Conservation (phyloP, 192 early-diverging fungal genomes). For the Jimgerdemannia flammicorona region DNA sequence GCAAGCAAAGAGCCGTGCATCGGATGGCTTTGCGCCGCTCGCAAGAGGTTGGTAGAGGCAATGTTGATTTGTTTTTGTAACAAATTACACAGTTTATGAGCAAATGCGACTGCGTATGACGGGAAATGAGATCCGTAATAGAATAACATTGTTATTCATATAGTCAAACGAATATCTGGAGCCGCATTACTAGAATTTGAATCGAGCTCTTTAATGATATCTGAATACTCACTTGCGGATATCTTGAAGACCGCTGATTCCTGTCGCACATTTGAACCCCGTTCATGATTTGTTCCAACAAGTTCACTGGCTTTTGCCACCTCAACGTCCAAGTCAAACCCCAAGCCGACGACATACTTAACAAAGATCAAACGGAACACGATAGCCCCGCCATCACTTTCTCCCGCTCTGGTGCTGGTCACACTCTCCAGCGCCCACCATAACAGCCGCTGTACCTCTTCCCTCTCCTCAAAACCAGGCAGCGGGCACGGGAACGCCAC, state of each 20-base stretch:
- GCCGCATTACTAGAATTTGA: neutral
- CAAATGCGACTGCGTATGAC: slow-evolving; percentile 41
- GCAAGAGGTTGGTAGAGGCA: slow-evolving; percentile 42
- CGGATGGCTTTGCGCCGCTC: slow-evolving; percentile 48
- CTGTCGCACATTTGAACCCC: neutral
- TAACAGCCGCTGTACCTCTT: slow-evolving; percentile 47
- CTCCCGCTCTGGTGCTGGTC: slow-evolving; percentile 64
- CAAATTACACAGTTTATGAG: slow-evolving; percentile 44
- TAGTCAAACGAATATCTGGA: too few relatives aligned
- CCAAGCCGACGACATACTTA: slow-evolving; percentile 65
- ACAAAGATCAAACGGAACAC: slow-evolving; percentile 73
- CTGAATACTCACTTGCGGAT: slow-evolving; percentile 4
- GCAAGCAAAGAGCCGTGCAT: slow-evolving; percentile 54
- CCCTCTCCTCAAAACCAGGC: slow-evolving; percentile 45
- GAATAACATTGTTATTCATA: too few relatives aligned
- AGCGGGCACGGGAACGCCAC: slow-evolving; percentile 62
- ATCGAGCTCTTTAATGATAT: slow-evolving; percentile 6
- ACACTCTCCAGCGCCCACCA: slow-evolving; percentile 59
- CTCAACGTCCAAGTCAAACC: slow-evolving; percentile 31
- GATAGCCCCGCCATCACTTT: slow-evolving; percentile 83
- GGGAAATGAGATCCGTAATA: slow-evolving; percentile 4
- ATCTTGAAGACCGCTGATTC: neutral
- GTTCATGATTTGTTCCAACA: neutral
- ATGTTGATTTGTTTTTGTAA: slow-evolving; percentile 44
- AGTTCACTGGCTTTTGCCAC: slow-evolving; percentile 1